Evolutionary conservation across 164 flowering plant genomes (phyloP), one percentile per base, ranked within the genome.

Genomic region (Aristolochia californica): DNA sequence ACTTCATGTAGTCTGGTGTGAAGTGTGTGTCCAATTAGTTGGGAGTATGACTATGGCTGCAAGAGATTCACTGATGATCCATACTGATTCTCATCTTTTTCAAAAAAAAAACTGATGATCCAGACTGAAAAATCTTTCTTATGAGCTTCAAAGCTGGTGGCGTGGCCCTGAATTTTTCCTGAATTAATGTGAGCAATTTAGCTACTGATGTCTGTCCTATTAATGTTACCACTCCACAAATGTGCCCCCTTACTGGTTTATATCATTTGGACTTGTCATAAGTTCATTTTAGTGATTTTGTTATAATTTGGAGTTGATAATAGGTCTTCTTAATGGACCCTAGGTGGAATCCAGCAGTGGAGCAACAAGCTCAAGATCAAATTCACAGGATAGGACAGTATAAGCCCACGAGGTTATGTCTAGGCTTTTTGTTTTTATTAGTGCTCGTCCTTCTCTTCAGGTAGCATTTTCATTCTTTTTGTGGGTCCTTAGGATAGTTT

Each of bases 311-410:
- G n/a, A n/a, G n/a, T n/a, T n/a, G n/a, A n/a, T n/a, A n/a, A n/a
- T 13, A 93, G 97, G 96, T 93, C 57, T 93, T 93, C 72, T 53
- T 93, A 77, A 93, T 93, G 99, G 99, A 93, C 61, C 99, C 99
- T 4, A 89, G 99, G 97, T 93, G 97, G 99, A 93, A 93, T 69
- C 99, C 97, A 17, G 99, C 97, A n/a, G 90, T 87, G 49, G 99
- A 93, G 77, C 72, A 77, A 43, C 99, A 93, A 72, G 99, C 97
- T 48, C 96, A 84, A 70, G 99, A 93, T 72, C 80, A 96, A 72
- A 89, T 93, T 28, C 96, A 93, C 61, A 77, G 97, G 44, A 93
- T 93, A 47, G 99, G 99, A 51, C 97, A 89, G 70, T 85, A 79
- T 64, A 93, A 87, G 63, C 96, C 99, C 62, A 87, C 90, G 63